Evolutionary conservation across 2,329 filamentous ascomycete genomes (phyloP).

Genomic region (Penicillium corylophilum): DNA sequence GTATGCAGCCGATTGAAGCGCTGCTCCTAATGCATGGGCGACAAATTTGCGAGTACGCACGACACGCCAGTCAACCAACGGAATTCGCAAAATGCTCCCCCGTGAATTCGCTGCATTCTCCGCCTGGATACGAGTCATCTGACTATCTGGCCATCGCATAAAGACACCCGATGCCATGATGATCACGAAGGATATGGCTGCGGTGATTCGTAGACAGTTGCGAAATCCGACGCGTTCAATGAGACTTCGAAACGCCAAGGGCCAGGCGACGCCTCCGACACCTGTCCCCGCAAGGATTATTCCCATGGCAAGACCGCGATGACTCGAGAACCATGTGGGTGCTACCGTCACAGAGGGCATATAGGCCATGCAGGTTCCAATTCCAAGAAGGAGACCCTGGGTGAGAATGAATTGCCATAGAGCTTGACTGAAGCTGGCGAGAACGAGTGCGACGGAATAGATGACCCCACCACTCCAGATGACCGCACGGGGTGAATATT

Average conservation of each 20-base stretch:
- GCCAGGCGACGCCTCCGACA: constrained; percentile 39
- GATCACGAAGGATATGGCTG: constrained; percentile 31
- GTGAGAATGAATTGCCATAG: constrained; percentile 35
- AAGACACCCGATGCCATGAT: constrained; percentile 24
- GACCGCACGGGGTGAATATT: constrained; percentile 32
- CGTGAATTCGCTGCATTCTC: constrained; percentile 16
- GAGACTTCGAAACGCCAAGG: constrained; percentile 31
- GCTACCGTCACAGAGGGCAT: constrained; percentile 39
- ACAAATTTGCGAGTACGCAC: constrained; percentile 35
- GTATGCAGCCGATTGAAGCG: constrained; percentile 41
- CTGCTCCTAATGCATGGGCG: constrained; percentile 35
- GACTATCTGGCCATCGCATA: constrained; percentile 29
- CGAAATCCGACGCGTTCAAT: constrained; percentile 37
- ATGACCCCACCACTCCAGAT: constrained; percentile 30
- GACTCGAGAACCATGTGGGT: constrained; percentile 38
- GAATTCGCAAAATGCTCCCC: constrained; percentile 23
- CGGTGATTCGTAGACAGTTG: constrained; percentile 37
- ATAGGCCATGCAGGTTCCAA: constrained; percentile 39
- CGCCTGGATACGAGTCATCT: constrained; percentile 15
- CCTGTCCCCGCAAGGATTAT: constrained; percentile 41
- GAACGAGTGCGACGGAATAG: constrained; percentile 27
- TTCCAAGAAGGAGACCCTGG: constrained; percentile 39
- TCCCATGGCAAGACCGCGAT: constrained; percentile 40
- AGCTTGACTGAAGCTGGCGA: constrained; percentile 33
- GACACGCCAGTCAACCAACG: constrained; percentile 37